Conservation (phyloP, 805 yeast species). For the Kurtzmaniella cleridarum region DNA sequence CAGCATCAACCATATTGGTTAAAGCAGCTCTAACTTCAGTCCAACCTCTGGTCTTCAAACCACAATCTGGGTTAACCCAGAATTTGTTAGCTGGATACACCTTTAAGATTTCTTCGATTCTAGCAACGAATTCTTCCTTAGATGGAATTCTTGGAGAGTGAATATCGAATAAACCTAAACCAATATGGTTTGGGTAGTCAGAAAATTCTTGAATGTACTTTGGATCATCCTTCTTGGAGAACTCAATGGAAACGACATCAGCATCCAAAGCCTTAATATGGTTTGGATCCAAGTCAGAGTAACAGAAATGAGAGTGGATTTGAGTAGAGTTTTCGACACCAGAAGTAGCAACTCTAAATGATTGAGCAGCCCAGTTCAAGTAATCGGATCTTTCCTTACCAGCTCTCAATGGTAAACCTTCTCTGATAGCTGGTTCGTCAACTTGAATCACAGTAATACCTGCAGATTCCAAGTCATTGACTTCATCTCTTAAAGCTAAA, state of each 20-base stretch:
- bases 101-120: slow-evolving; percentile 91
- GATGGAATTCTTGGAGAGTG: slow-evolving; percentile 99
- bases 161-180: slow-evolving; percentile 97
- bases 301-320: slow-evolving; percentile 99
- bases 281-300: slow-evolving; percentile 99
- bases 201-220: slow-evolving; percentile 96
- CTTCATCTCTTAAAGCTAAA: slow-evolving; percentile 97
- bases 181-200: slow-evolving; percentile 98
- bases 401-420: slow-evolving; percentile 98
- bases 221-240: slow-evolving; percentile 99
- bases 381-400: slow-evolving; percentile 96
- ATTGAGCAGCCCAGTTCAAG: slow-evolving; percentile 98
- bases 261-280: slow-evolving; percentile 99
- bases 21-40: slow-evolving; percentile 91
- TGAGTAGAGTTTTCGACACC: slow-evolving; percentile 95
- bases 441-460: slow-evolving; percentile 98
- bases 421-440: slow-evolving; percentile 99
- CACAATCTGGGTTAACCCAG: slow-evolving; percentile 99
- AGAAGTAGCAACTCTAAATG: slow-evolving; percentile 98
- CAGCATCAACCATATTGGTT: slow-evolving; percentile 98
- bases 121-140: slow-evolving; percentile 88
- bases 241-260: slow-evolving; percentile 98
- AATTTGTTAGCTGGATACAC: slow-evolving; percentile 96
- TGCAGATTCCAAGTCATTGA: slow-evolving; percentile 95
- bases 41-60: slow-evolving; percentile 99